A percentile compares a stretch with the other conserved stretches of the same genome.
Conservation (phyloP, 805 yeast genomes). For the Sugiyamaella qingdaonensis region DNA sequence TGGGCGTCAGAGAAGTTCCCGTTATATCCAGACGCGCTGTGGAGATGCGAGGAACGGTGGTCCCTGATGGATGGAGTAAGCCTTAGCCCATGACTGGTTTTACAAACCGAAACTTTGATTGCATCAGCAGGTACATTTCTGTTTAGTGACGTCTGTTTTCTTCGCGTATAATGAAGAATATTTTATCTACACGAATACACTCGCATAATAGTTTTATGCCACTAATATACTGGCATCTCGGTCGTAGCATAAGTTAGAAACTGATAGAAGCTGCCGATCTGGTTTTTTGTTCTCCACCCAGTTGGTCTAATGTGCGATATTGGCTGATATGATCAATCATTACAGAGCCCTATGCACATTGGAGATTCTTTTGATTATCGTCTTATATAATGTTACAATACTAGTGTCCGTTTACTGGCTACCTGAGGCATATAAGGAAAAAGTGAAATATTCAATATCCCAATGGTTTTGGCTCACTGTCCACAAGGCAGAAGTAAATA, state of each 20-base stretch:
- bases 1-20: constrained; percentile 19
- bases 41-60: constrained; percentile 17
- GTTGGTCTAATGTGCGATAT: no score
- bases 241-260: no score
- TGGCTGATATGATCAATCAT: no score
- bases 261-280: no score
- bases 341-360: no score
- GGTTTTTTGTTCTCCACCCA: no score
- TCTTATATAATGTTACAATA: constrained; percentile 1
- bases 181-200: no score
- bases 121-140: neutral
- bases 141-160: neutral
- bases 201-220: no score
- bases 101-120: neutral
- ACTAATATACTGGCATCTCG: no score
- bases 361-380: neutral
- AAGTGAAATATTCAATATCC: neutral
- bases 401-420: neutral
- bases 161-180: no score
- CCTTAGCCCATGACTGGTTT: neutral
- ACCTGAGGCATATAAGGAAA: neutral
- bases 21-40: constrained; percentile 17
- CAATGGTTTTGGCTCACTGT: neutral
- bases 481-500: neutral
- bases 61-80: neutral